Percentiles rank a stretch among this genome's conserved stretches.
These are phyloP conservation scores for Aulographum hederae DNA, from an alignment of 2,329 filamentous ascomycete genomes.

Conservation along the genomic window DNA sequence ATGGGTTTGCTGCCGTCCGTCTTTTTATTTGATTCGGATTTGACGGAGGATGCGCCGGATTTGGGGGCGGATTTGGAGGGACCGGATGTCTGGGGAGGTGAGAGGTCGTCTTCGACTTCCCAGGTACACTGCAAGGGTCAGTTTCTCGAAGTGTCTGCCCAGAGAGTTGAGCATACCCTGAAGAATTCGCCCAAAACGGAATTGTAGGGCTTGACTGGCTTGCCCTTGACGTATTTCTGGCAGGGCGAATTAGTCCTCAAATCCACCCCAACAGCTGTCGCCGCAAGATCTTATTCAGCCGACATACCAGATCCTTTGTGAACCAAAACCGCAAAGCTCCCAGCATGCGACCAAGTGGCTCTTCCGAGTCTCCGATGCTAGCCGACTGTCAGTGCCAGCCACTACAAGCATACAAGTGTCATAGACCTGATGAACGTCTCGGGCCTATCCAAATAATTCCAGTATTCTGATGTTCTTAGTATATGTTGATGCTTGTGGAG, in stretches of 20 bases:
- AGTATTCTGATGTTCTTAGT: slow-evolving; percentile 51
- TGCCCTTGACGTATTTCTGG: slow-evolving; percentile 92
- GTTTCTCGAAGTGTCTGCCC: neutral
- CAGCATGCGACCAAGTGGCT: slow-evolving; percentile 82
- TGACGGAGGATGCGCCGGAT: neutral
- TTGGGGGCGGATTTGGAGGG: slow-evolving; percentile 8
- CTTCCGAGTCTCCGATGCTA: slow-evolving; percentile 73
- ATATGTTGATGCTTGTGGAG: neutral
- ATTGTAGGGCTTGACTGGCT: slow-evolving; percentile 98
- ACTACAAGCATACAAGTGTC: neutral
- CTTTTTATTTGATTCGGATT: slow-evolving; percentile 1
- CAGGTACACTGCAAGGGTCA: slow-evolving; percentile 56
- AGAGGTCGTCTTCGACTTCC: slow-evolving; percentile 69
- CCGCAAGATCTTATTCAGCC: neutral
- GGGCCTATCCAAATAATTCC: slow-evolving; percentile 92
- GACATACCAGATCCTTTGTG: slow-evolving; percentile 74
- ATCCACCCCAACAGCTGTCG: neutral
- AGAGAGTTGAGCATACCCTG: slow-evolving; percentile 50
- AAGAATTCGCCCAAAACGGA: slow-evolving; percentile 96
- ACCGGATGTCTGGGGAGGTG: slow-evolving; percentile 20
- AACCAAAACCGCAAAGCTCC: slow-evolving; percentile 95
- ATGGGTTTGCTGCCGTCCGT: slow-evolving; percentile 30
- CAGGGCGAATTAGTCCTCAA: too few relatives aligned
- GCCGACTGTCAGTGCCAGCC: slow-evolving; percentile 18
- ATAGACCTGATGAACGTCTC: slow-evolving; percentile 61